phyloP scores from a whole-genome alignment of 2,329 filamentous ascomycete species.

The Triangularia setosa region DNA sequence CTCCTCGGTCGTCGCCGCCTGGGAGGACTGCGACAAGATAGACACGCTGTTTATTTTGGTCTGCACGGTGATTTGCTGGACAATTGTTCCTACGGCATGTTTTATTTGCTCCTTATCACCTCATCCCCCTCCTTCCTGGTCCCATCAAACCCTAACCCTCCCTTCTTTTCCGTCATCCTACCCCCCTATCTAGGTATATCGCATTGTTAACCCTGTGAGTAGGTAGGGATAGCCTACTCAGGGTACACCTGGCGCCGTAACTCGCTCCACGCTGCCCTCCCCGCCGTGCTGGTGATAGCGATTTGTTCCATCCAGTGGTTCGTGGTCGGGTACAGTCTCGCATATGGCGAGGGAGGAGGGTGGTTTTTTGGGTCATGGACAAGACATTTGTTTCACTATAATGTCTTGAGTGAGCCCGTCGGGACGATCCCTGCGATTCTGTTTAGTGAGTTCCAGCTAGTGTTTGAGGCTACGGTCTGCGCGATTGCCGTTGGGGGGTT shows the following conservation, averaged over 20 bases:
- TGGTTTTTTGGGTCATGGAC: conserved; percentile 44
- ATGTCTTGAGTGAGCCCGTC: conserved; percentile 44
- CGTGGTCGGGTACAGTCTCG: conserved; percentile 45
- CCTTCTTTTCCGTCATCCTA: not conserved
- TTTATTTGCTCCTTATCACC: not conserved
- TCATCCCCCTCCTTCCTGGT: not conserved
- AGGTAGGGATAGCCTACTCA: conserved; percentile 46
- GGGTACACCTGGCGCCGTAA: conserved; percentile 47
- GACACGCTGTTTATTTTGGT: conserved; percentile 49
- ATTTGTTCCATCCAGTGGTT: conserved; percentile 51
- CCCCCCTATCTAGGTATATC: not conserved
- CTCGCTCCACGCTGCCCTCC: conserved; percentile 45
- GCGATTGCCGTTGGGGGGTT: conserved; percentile 45
- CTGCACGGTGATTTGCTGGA: conserved; percentile 50
- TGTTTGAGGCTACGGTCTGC: conserved; percentile 47
- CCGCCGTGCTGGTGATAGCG: conserved; percentile 43
- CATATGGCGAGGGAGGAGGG: conserved; percentile 43
- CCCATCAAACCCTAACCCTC: not conserved
- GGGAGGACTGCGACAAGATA: conserved; percentile 48
- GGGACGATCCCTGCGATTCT: conserved; percentile 47
- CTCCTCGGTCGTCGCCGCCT: conserved; percentile 40
- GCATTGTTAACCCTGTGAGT: not conserved
- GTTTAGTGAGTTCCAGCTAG: conserved; percentile 49
- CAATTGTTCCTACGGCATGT: conserved; percentile 43
- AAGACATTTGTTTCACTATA: conserved; percentile 41